phyloP scores from a whole-genome alignment of 2,329 filamentous ascomycete genomes.

The Aspergillus felis region DNA sequence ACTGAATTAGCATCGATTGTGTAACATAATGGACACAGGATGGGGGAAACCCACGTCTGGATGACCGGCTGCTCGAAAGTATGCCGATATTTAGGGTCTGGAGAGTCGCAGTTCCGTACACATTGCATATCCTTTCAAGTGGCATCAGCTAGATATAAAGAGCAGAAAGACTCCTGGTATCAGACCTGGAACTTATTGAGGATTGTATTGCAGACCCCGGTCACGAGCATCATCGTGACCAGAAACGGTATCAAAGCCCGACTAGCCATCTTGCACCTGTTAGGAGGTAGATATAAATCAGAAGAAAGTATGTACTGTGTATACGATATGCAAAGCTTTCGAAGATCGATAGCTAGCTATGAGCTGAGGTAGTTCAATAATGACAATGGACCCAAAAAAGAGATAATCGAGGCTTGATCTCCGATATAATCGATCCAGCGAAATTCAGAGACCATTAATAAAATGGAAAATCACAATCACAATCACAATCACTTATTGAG shows the following conservation, averaged over 20 bases:
- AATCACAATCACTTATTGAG: slow-evolving; percentile 7
- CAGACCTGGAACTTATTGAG: slow-evolving; percentile 91
- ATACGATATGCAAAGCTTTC: background rate
- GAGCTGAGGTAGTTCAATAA: background rate
- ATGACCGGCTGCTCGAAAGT: slow-evolving; percentile 93
- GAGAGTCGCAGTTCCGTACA: slow-evolving; percentile 77
- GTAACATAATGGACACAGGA: background rate
- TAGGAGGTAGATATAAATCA: background rate
- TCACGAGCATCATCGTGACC: slow-evolving; percentile 93
- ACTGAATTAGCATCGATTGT: background rate
- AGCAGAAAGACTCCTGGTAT: slow-evolving; percentile 3
- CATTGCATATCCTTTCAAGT: slow-evolving; percentile 82
- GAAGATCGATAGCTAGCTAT: background rate
- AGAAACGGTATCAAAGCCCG: slow-evolving; percentile 74
- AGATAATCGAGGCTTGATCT: background rate
- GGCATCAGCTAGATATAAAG: background rate
- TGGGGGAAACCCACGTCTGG: slow-evolving; percentile 60
- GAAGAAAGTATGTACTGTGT: background rate
- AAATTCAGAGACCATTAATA: background rate
- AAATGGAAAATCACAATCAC: background rate
- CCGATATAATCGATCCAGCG: background rate
- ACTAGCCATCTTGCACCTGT: slow-evolving; percentile 57
- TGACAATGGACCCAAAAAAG: background rate
- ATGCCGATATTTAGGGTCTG: slow-evolving; percentile 61
- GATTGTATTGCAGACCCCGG: slow-evolving; percentile 93